Evolutionary conservation across 2,329 filamentous ascomycete species (phyloP), one percentile per base, ranked within the genome.

Genomic region (Sporothrix schenckii): DNA sequence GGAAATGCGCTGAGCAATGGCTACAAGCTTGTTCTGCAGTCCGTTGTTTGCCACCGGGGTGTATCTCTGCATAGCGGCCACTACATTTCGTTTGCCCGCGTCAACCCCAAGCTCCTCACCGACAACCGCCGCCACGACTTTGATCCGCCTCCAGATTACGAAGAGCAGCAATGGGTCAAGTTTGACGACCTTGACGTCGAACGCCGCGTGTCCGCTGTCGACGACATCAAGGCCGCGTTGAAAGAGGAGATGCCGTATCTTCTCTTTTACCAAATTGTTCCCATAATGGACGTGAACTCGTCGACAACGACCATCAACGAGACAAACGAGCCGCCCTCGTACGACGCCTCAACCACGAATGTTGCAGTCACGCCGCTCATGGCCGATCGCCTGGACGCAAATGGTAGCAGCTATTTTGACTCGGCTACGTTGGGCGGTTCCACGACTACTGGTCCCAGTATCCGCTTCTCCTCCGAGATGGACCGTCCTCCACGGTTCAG

Each of bases 241-340:
- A 90, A 88, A 74, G 86, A 91, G n/a, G 94, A 97, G 78, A 96
- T 93, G 78, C 94, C 95, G 0, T 98, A 98, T 78, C 86, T 98
- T 7, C 83, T 99, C 0, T 98, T 98, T 79, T 99, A 97, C 77
- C 94, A 97, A 79, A 92, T 98, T 53, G 87, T 96, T 41, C 94
- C 94, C 0, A 93, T 96, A 76, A 88, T 92, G 41, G 87, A 94
- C 70, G 86, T 91, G 9, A 82, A 83, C 1, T 77, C 81, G 1
- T 80, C 82, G 14, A 84, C 85, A 5, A 81, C 82, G 0, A 83
- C 84, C 7, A 80, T 80, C 58, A 83, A 80, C 1, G 82, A 84
- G 1, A 81, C 83, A 44, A 79, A 79, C 2, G 83, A 84, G 47
- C 88, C 88, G 3, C 88, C 88, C 1, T 87, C 88, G 1, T 90